Base-by-base conservation (phyloP, 75 land plant genomes). In the Cryptomeria japonica region DNA sequence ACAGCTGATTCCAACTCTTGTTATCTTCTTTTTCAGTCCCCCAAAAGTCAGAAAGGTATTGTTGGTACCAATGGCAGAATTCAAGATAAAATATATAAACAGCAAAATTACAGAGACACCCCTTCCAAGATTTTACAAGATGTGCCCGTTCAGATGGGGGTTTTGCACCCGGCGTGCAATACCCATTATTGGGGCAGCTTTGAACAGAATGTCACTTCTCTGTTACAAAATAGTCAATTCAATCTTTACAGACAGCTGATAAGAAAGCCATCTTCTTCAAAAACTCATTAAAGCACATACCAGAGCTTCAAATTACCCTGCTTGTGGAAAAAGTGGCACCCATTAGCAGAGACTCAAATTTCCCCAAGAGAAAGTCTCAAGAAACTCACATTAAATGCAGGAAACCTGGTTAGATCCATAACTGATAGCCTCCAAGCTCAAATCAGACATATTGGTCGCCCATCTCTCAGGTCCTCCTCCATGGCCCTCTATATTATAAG, bases 371-470 rank as follows among this genome's bases (percentile, higher is more conserved):
- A 2, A 51, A 51, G 55, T 77, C 79, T 28, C 87, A 51, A 51
- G 55, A 51, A 51, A 31, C 31, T n/a, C 0, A 9, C 13, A 3
- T 75, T 3, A 75, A 2, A 75, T 86, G 79, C 96, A 96, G 56
- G 93, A 88, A 44, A 95, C 85, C 16, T 92, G 64, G 41, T 91
- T 90, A 41, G 95, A 88, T 58, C 98, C 98, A 90, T 94, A 95
- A 87, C 98, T 97, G 39, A 97, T 91, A n/a, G 91, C 90, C 46
- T 84, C 84, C 51, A 96, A 90, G 85, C 93, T 93, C 78, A 89
- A 79, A 88, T 92, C 95, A 10, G 94, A 95, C 93, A 97, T 92
- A 76, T 96, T 88, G 0, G 94, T 91, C 87, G 91, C 89, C 99
- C 97, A 96, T 86, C 56, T 89, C 82, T 80, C 89, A 36, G 99